Conservation (phyloP, 2,329 filamentous ascomycete genomes). For the Pestalotiopsis sp. region DNA sequence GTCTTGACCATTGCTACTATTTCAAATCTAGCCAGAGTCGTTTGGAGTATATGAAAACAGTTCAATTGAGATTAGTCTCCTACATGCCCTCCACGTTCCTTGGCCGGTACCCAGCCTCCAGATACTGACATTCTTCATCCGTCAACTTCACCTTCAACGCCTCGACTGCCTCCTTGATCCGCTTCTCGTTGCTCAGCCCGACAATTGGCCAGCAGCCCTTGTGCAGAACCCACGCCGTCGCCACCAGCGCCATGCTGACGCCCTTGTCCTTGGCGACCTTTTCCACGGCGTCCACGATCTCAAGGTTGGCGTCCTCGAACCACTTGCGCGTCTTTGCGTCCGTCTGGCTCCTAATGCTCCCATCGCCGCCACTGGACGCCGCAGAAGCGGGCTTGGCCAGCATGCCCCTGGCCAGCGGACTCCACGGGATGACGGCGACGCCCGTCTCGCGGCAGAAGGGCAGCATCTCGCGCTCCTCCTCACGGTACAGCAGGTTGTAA, state of each 20-base stretch:
- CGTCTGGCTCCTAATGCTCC: constrained; percentile 34
- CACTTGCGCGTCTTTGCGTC: constrained; percentile 38
- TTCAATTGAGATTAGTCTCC: background rate
- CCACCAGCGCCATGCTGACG: constrained; percentile 61
- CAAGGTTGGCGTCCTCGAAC: constrained; percentile 45
- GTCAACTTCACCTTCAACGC: constrained; percentile 43
- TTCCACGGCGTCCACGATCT: constrained; percentile 24
- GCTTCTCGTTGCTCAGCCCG: constrained; percentile 52
- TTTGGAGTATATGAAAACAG: background rate
- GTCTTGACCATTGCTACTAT: no score
- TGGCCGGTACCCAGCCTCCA: constrained; percentile 57
- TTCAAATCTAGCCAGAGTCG: no score
- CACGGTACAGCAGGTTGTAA: constrained; percentile 61
- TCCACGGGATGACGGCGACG: constrained; percentile 38
- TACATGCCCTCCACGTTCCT: constrained; percentile 39
- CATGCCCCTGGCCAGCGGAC: constrained; percentile 25
- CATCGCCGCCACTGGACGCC: background rate
- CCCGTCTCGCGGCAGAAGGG: constrained; percentile 38
- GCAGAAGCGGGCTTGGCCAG: constrained; percentile 25
- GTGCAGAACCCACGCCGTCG: constrained; percentile 57
- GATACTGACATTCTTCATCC: constrained; percentile 54
- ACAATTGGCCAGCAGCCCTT: constrained; percentile 55
- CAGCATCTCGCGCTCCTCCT: constrained; percentile 53
- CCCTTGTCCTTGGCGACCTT: constrained; percentile 41
- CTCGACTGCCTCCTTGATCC: constrained; percentile 58